Evolutionary conservation across 495 filamentous ascomycete species (phyloP).

Genomic region (Neurospora pannonica): DNA sequence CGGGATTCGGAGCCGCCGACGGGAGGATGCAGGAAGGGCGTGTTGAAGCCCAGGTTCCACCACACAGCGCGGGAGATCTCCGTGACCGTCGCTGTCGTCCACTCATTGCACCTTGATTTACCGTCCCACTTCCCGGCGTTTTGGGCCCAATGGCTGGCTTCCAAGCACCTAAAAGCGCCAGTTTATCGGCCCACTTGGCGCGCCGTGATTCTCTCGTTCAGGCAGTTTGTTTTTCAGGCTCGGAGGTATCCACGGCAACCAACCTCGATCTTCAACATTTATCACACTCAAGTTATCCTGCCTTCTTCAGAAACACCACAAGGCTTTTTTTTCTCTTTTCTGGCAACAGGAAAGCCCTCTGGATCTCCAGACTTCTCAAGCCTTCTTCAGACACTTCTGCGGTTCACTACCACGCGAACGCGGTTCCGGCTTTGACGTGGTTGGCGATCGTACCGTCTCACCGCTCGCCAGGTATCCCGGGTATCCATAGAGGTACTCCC

Average conservation of each 20-base stretch:
- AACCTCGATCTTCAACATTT: neutral
- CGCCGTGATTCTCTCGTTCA: neutral
- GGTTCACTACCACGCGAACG: neutral
- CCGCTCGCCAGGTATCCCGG: neutral
- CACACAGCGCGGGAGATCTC: neutral
- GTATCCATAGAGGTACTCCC: neutral
- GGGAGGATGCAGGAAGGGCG: neutral
- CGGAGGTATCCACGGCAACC: neutral
- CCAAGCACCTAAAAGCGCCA: neutral
- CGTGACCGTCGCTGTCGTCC: neutral
- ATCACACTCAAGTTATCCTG: neutral
- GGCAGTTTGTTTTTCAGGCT: neutral
- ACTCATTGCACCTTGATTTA: neutral
- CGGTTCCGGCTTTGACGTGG: neutral
- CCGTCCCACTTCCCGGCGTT: neutral
- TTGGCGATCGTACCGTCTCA: neutral
- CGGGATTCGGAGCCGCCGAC: neutral
- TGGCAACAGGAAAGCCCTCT: neutral
- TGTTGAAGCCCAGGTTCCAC: neutral
- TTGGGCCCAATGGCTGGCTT: neutral
- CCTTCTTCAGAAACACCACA: neutral
- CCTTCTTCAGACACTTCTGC: neutral
- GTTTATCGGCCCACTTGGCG: neutral
- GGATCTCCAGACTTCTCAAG: neutral
- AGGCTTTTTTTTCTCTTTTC: neutral